phyloP scores from a whole-genome alignment of 345 rosid species.

The rapeseed (Brassica napus) region Da-Ae NC_063437.1:2777501-2778000 shows the following conservation, averaged over 20 bases:
- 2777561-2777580: neutral
- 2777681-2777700: neutral
- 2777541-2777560: neutral
- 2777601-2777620: too few species aligned
- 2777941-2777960: neutral
- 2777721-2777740: neutral
- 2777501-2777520: neutral
- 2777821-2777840: neutral
- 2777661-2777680: neutral
- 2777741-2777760: neutral
- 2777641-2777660: neutral
- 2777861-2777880: neutral
- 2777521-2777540: neutral
- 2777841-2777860: neutral
- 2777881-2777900: neutral
- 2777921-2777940: neutral
- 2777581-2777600: neutral
- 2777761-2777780: too few species aligned
- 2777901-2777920: neutral
- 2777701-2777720: neutral
- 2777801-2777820: neutral
- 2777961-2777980: neutral
- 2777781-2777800: too few species aligned
- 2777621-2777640: too few species aligned
- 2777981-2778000: too few species aligned